Conservation (phyloP, 2,329 filamentous ascomycete species). For the Curvularia sp. region DNA sequence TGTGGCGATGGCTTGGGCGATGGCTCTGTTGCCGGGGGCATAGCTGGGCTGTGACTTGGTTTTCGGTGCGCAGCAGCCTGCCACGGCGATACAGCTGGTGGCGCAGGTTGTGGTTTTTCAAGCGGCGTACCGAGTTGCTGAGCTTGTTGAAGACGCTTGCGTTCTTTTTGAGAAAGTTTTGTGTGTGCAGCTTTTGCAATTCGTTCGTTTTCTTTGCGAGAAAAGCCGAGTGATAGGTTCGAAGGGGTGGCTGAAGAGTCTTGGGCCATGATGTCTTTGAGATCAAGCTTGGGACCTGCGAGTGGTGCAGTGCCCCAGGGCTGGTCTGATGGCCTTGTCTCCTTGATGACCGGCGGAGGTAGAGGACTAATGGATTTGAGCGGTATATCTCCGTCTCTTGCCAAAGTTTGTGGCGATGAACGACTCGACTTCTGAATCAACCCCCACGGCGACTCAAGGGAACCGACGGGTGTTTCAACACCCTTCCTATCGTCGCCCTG, state of each 20-base stretch:
- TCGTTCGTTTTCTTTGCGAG: constrained; percentile 51
- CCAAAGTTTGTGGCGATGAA: constrained; percentile 25
- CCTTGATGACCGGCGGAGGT: constrained; percentile 28
- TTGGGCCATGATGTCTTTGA: constrained; percentile 79
- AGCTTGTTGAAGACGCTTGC: constrained; percentile 66
- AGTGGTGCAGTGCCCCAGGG: constrained; percentile 64
- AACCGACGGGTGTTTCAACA: constrained; percentile 26
- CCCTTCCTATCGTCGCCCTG: constrained; percentile 12
- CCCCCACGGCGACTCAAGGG: constrained; percentile 38
- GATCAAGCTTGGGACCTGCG: constrained; percentile 69
- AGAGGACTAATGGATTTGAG: constrained; percentile 37
- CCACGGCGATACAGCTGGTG: constrained; percentile 46
- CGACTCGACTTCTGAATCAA: constrained; percentile 22
- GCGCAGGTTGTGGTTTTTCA: constrained; percentile 39
- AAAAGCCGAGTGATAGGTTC: constrained; percentile 61
- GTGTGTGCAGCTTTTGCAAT: constrained; percentile 50
- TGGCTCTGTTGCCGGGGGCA: constrained; percentile 16
- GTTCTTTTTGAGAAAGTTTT: constrained; percentile 89
- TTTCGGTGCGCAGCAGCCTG: constrained; percentile 43
- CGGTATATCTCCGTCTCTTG: constrained; percentile 11
- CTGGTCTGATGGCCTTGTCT: constrained; percentile 41
- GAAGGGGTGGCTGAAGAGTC: constrained; percentile 60
- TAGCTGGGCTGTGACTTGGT: constrained; percentile 30
- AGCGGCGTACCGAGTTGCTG: constrained; percentile 44
- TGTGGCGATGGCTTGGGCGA: constrained; percentile 23